Evolutionary conservation across 1,284 basidiomycete species (phyloP), one percentile per base, ranked within the genome.

Genomic region (Naganishia cerealis): DNA sequence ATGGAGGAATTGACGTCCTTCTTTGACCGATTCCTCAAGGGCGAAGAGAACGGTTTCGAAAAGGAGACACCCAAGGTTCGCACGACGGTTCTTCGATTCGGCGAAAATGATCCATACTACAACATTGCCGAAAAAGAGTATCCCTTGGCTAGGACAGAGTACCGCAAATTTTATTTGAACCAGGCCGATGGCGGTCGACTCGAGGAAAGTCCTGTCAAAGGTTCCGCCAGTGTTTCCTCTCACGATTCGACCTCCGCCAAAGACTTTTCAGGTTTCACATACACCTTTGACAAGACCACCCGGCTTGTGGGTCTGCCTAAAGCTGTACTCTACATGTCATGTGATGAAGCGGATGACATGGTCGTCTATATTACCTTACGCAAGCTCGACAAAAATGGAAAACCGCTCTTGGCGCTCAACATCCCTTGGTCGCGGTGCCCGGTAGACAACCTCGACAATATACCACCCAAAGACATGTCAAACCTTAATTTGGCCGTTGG

Each of bases 341-440:
- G 73, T 42, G 61, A 66, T 16, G 71, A 70, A 12, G 69, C 71
- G 55, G 71, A 75, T 67, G 74, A 75, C 61, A 71, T 75, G 65
- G 72, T 73, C 53, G 72, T 74, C 38, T 71, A 71, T 62, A 65
- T 75, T 21, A 71, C 72, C 57, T 70, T 75, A 48, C 73, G 73
- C 59, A 75, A 75, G 65, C 68, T 74, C 66, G 73, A 71, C 70
- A 59, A 55, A 38, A 65, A 73, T 61, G 72, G 73, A 59, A 72
- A 70, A n/a, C 52, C 66, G 9, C 61, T 75, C 18, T 50, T 54
- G 53, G 70, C 72, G 58, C 65, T 72, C 59, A 74, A 72, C 65
- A 66, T 72, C 65, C 74, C 74, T 5, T 55, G 52, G 52, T 65
- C 53, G 9, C 48, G 50, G 12, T 61, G 71, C 42, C 58, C 70